Conservation (phyloP, 176 grass and related monocot genomes). For the Eremochloa ophiuroides region DNA sequence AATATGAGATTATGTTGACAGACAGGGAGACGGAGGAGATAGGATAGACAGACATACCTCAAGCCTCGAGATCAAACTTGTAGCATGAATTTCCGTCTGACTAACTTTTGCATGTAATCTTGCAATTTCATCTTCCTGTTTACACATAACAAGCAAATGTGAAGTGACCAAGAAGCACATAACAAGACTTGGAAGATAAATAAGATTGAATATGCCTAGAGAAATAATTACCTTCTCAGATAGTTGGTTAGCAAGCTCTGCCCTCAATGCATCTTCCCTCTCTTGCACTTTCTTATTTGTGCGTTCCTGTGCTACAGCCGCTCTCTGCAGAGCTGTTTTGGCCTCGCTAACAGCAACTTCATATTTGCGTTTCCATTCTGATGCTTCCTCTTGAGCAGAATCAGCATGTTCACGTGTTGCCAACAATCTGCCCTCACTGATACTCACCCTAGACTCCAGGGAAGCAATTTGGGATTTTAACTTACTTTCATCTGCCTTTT, state of each 20-base stretch:
- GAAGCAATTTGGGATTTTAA: conserved; percentile 70
- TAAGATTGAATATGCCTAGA: neutral
- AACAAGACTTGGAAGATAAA: neutral
- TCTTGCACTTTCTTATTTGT: conserved; percentile 92
- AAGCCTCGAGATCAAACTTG: conserved; percentile 64
- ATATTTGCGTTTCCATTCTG: conserved; percentile 95
- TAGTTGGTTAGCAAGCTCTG: conserved; percentile 71
- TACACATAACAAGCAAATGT: conserved; percentile 21
- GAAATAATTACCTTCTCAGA: conserved; percentile 62
- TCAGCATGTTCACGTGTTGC: conserved; percentile 89
- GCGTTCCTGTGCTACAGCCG: conserved; percentile 87
- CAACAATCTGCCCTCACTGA: conserved; percentile 84
- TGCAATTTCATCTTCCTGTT: conserved; percentile 82
- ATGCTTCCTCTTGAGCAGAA: conserved; percentile 92
- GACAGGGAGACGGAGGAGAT: neutral
- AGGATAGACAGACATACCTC: conserved; percentile 41
- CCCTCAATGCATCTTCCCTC: conserved; percentile 82
- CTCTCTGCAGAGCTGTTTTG: conserved; percentile 85
- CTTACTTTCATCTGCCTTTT: conserved; percentile 82
- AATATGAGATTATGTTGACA: conserved; percentile 22
- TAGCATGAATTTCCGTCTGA: conserved; percentile 68
- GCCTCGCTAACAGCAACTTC: conserved; percentile 71
- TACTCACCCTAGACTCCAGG: conserved; percentile 74
- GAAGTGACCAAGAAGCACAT: neutral
- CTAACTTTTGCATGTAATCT: conserved; percentile 70